Evolutionary conservation across 1,284 basidiomycete genomes (phyloP), one percentile per base, ranked within the genome.

Genomic region (Rhodotorula sp.): DNA sequence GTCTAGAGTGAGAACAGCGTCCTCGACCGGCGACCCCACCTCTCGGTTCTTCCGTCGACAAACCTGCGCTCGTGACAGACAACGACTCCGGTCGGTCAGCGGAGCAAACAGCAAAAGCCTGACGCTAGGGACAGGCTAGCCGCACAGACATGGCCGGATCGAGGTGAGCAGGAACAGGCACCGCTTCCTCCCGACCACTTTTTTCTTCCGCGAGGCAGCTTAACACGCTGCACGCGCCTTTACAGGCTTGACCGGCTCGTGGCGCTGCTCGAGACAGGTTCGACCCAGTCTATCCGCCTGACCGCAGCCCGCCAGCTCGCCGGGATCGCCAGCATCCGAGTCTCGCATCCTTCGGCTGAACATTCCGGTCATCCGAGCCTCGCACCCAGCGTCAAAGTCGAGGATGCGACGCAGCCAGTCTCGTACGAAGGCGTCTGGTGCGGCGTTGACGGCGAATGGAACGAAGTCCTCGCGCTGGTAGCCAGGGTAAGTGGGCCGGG

Each of bases 221-320:
- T 55, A 18, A 55, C 54, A 55, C 15, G 26, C 15, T 16, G 3
- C 14, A 26, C 21, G 16, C 31, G 23, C 16, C 19, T 6, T n/a
- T n/a, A 7, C 69, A 79, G 91, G 85, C 87, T 95, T 84, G 93
- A 95, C 85, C 87, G 93, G 81, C 89, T 95, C 83, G 89, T 95
- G 78, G 87, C 91, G 80, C 84, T 95, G 62, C 87, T 95, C 79
- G 93, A 95, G 81, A 91, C 91, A 58, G 94, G 93, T 61, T 93
- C 93, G 45, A 92, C 91, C 5, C 83, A 86, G 62, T 90, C 91
- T 61, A 90, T 95, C 70, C 87, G 92, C 79, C 88, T 88, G 73
- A 94, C 93, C 23, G 93, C 94, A 5, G 93, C 93, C 15, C 92
- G 92, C 79, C 94, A 97, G 81, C 86, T 97, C 57, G 94, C 92